Percentiles rank a stretch among this genome's conserved stretches.
These are phyloP conservation scores for Epichloe hybrida DNA, from an alignment of 2,329 filamentous ascomycete genomes.

Conservation along the genomic window DNA sequence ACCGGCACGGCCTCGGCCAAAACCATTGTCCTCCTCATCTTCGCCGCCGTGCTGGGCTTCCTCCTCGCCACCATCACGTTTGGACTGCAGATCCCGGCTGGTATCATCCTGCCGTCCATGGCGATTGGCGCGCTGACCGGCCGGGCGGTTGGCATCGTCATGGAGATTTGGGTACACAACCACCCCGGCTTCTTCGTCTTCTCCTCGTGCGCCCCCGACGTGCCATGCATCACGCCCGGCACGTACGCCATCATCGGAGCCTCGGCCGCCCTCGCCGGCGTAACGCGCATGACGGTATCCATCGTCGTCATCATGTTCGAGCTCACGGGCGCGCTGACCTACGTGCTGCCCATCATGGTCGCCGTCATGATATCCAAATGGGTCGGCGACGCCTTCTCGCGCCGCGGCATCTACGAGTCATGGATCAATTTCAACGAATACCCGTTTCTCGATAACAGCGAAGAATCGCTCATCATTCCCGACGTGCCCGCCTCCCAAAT, in stretches of 20 bases:
- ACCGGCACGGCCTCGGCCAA: constrained; percentile 69
- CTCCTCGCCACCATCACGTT: constrained; percentile 80
- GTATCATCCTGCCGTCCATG: constrained; percentile 92
- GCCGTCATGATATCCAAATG: constrained; percentile 97
- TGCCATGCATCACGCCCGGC: constrained; percentile 80
- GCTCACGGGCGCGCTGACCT: constrained; percentile 87
- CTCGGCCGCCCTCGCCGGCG: constrained; percentile 82
- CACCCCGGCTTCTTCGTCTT: constrained; percentile 71
- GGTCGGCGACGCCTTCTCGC: constrained; percentile 91
- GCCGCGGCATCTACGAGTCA: constrained; percentile 87
- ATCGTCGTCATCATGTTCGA: constrained; percentile 99
- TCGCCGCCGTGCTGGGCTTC: constrained; percentile 74
- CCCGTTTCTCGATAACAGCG: constrained; percentile 81
- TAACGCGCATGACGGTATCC: constrained; percentile 92
- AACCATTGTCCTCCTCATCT: constrained; percentile 69
- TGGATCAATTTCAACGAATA: constrained; percentile 97
- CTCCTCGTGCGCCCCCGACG: constrained; percentile 67
- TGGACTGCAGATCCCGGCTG: constrained; percentile 84
- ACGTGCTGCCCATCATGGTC: constrained; percentile 97
- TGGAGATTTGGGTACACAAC: constrained; percentile 75
- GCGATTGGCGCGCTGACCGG: constrained; percentile 86
- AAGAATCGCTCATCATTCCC: constrained; percentile 61
- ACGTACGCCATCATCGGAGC: constrained; percentile 96
- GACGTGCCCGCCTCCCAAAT: constrained; percentile 77
- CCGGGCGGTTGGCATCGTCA: constrained; percentile 74